Evolutionary conservation across 2,329 filamentous ascomycete species (phyloP), one percentile per base, ranked within the genome.

Genomic region (Clonostachys chloroleuca): DNA sequence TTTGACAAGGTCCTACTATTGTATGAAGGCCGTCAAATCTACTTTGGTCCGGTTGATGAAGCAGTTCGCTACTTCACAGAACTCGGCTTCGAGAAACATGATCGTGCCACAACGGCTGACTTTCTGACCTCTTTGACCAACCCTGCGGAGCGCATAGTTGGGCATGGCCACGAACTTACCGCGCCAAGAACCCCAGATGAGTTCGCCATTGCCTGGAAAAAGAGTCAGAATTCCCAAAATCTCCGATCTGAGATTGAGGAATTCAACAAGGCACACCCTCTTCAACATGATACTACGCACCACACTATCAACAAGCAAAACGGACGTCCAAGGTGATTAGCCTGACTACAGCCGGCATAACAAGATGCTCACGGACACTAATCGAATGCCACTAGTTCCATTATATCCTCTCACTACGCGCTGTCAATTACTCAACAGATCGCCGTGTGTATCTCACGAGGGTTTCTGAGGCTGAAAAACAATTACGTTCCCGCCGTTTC

Each of bases 81-180:
- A 7, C 36, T 49, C 34, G 48, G 44, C 3, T 16, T 43, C 34
- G 34, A 40, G 9, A 43, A 62, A 18, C 66, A 68, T 0, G 55
- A 61, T 1, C 58, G 70, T 5, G 64, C 82, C 52, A 89, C 85
- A 0, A 87, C 84, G 0, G 78, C 84, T 2, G 86, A 89, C 59
- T 89, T 89, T 65, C 64, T 89, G 33, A 89, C 86, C 3, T 81
- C 79, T 1, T 73, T 86, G 40, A 88, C 84, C 1, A 84, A 87
- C 57, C 77, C 81, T 1, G 75, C 73, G 4, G 85, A 87, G 54
- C 74, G 85, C 39, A 69, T 76, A 16, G 81, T 84, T 56, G 74
- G 79, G 33, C 64, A 70, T 7, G 81, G 80, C 6, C 75, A 69
- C 46, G 78, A 86, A 56, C 66, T 69, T 3, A 76, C 70, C 10